A percentile compares a stretch with the other conserved stretches of the same genome.
phyloP scores from a whole-genome alignment of 2,329 filamentous ascomycete species.

The Magnaporthiopsis poae region DNA sequence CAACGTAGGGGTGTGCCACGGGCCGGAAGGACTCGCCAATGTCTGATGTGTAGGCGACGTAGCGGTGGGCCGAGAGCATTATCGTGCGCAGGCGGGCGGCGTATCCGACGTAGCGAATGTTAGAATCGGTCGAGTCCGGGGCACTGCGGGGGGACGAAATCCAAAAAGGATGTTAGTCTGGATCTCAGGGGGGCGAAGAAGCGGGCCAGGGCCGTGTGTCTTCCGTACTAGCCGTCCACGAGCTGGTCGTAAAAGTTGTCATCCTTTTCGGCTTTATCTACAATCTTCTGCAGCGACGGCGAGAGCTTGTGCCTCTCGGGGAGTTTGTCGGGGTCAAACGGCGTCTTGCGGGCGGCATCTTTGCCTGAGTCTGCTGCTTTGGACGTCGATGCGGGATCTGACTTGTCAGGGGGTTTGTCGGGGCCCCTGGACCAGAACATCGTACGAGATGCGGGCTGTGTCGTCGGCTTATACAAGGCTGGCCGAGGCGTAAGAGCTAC shows the following conservation, averaged over 20 bases:
- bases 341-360: constrained; percentile 13
- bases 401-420: constrained; percentile 20
- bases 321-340: constrained; percentile 36
- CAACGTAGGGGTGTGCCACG: constrained; percentile 73
- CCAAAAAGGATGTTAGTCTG: not conserved
- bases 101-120: constrained; percentile 86
- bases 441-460: constrained; percentile 6
- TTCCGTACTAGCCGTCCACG: constrained; percentile 65
- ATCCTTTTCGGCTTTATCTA: constrained; percentile 50
- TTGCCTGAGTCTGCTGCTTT: constrained; percentile 20
- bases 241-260: constrained; percentile 69
- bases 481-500: not conserved
- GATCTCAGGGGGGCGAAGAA: not conserved
- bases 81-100: constrained; percentile 76
- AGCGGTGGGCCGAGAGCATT: constrained; percentile 80
- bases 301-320: constrained; percentile 43
- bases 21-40: constrained; percentile 95
- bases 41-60: constrained; percentile 93
- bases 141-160: constrained; percentile 35
- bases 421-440: constrained; percentile 32
- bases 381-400: constrained; percentile 15
- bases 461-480: not conserved
- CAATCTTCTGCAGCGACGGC: constrained; percentile 43
- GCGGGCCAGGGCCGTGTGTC: not conserved
- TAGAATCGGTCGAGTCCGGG: constrained; percentile 72